phyloP scores from a whole-genome alignment of 1,284 basidiomycete species.

The Cerioporus squamosus region DNA sequence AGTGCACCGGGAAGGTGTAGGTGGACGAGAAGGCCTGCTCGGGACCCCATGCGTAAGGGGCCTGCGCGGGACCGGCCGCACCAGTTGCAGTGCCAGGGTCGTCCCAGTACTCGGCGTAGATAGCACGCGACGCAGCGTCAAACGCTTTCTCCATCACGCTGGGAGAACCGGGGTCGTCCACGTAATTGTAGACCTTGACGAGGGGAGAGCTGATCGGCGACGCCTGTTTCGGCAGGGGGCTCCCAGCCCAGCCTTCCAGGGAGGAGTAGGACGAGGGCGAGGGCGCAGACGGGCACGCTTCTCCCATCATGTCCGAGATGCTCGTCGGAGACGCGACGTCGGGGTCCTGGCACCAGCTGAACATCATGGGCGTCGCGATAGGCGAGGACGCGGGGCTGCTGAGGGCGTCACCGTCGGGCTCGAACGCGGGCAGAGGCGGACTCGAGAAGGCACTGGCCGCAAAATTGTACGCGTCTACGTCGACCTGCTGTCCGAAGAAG shows the following conservation, averaged over 20 bases:
- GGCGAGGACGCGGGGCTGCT: slow-evolving; percentile 28
- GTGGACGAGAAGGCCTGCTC: slow-evolving; percentile 2
- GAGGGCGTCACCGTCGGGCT: slow-evolving; percentile 23
- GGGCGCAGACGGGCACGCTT: slow-evolving; percentile 17
- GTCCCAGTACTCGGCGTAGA: slow-evolving; percentile 25
- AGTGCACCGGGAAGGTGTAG: slow-evolving; percentile 11
- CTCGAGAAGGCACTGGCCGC: slow-evolving; percentile 19
- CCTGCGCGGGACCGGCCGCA: slow-evolving; percentile 12
- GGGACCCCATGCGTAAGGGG: slow-evolving; percentile 14
- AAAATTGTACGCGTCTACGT: slow-evolving; percentile 12
- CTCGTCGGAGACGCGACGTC: slow-evolving; percentile 17
- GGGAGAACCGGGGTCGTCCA: slow-evolving; percentile 22
- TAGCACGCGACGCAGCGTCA: slow-evolving; percentile 28
- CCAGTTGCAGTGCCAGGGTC: slow-evolving; percentile 9
- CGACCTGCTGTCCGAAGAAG: slow-evolving; percentile 4
- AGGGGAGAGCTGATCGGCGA: slow-evolving; percentile 17
- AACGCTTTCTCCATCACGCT: slow-evolving; percentile 34
- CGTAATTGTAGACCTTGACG: slow-evolving; percentile 20
- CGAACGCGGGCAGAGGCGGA: slow-evolving; percentile 25
- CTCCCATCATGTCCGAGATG: slow-evolving; percentile 20
- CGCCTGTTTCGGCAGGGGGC: slow-evolving; percentile 20
- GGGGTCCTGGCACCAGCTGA: slow-evolving; percentile 14
- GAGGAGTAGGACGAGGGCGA: slow-evolving; percentile 35
- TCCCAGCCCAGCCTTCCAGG: slow-evolving; percentile 36
- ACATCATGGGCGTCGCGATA: slow-evolving; percentile 16